These are phyloP conservation scores for Rhizomucor pusillus DNA, from an alignment of 371 early-diverging fungal genomes.

Conservation along the genomic window DNA sequence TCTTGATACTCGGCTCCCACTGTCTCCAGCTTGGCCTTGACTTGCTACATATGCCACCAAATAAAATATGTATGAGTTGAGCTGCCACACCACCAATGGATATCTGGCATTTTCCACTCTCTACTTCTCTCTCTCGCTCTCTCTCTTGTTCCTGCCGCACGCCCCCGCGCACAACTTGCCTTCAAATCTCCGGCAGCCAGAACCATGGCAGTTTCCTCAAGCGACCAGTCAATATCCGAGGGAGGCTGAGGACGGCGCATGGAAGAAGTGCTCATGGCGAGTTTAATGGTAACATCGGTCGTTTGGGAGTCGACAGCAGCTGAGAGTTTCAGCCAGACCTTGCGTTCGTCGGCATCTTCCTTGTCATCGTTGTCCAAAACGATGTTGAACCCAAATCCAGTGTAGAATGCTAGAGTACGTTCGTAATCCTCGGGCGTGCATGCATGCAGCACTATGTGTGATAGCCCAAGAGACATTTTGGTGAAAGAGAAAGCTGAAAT, in stretches of 20 bases:
- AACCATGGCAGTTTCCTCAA: constrained; percentile 31
- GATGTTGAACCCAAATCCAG: constrained; percentile 52
- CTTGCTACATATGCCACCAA: constrained; percentile 30
- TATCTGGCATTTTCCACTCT: constrained; percentile 7
- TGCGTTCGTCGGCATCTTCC: constrained; percentile 11
- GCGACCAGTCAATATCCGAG: constrained; percentile 33
- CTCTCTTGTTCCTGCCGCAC: constrained; percentile 11
- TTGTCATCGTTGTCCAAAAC: constrained; percentile 9
- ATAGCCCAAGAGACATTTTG: constrained; percentile 40
- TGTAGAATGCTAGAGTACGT: constrained; percentile 52
- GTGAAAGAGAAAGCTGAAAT: constrained; percentile 8
- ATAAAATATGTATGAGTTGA: constrained; percentile 5
- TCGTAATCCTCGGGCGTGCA: constrained; percentile 29
- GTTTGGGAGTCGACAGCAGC: constrained; percentile 16
- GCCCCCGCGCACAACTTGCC: constrained; percentile 40
- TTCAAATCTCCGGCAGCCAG: constrained; percentile 27
- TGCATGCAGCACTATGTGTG: constrained; percentile 58
- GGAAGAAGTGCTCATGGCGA: constrained; percentile 41
- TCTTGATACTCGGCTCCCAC: constrained; percentile 27
- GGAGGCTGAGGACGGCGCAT: constrained; percentile 12
- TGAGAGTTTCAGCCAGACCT: constrained; percentile 48
- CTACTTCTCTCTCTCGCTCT: constrained; percentile 6
- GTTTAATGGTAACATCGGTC: constrained; percentile 28
- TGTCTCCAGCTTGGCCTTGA: constrained; percentile 30
- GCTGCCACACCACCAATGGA: too few relatives aligned